Conservation (phyloP, 1,284 basidiomycete species). For the Xerocomus cyaneibrunnescens region DNA sequence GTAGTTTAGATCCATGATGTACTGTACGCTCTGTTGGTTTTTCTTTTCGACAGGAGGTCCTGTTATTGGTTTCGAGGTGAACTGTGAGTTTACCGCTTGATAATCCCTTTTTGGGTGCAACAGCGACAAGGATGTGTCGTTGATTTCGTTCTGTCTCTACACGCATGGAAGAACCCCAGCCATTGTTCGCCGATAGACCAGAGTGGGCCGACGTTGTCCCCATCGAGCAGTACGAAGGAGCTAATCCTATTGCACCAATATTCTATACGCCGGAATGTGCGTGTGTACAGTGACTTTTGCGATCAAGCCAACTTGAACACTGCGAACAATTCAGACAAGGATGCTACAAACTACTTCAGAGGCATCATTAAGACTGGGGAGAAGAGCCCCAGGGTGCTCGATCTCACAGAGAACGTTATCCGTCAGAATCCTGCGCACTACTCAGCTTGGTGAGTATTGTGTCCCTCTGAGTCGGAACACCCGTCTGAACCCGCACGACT, state of each 20-base stretch:
- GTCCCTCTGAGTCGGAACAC: constrained; percentile 2
- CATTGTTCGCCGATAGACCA: constrained; percentile 58
- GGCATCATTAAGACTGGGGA: constrained; percentile 76
- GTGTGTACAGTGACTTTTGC: constrained; percentile 34
- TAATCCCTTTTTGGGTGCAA: constrained; percentile 3
- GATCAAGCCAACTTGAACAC: constrained; percentile 8
- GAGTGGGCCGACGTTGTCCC: constrained; percentile 83
- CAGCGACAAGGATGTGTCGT: no score
- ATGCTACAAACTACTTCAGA: constrained; percentile 90
- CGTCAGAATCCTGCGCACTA: constrained; percentile 91
- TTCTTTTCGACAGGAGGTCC: background rate
- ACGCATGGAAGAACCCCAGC: constrained; percentile 16
- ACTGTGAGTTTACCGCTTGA: no score
- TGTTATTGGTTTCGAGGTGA: no score
- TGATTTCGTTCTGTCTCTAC: background rate
- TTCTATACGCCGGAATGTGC: constrained; percentile 85
- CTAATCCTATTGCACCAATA: constrained; percentile 82
- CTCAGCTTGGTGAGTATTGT: constrained; percentile 75
- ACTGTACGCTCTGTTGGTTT: constrained; percentile 16
- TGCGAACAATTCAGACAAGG: constrained; percentile 62
- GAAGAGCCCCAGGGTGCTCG: constrained; percentile 75
- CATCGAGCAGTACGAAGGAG: constrained; percentile 76
- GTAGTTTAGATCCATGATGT: constrained; percentile 28
- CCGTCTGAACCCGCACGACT: constrained; percentile 4
- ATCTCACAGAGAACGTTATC: constrained; percentile 84